Evolutionary conservation across 495 filamentous ascomycete species (phyloP), one percentile per base, ranked within the genome.

Genomic region (Penicillium cinerascens): DNA sequence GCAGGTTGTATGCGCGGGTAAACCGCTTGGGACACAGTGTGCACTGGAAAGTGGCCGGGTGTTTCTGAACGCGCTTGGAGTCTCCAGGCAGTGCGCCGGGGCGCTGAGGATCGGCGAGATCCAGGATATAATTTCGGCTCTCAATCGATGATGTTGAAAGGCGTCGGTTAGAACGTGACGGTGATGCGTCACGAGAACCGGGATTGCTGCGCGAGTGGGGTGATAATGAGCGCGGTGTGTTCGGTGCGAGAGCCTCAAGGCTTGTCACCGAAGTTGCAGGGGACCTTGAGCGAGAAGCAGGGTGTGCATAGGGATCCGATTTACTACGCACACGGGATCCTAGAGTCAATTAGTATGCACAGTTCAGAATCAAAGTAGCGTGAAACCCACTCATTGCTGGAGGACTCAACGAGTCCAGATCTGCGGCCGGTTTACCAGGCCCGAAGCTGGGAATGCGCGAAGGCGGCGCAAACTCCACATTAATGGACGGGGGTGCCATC

Each of bases 401-500:
- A 16, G 91, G 92, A 47, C 86, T 92, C 53, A 98, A 69, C 18
- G 89, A 88, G 62, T 92, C 87, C 18, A 84, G 73, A 57, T 93
- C 84, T 0, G 69, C 75, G 13, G 71, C 65, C 42, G 78, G 74
- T 58, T 87, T 91, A 13, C 78, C 73, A 37, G 82, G 84, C 42
- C 88, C 87, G 58, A 95, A 90, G 44, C 79, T 85, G 20, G 75
- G 80, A 59, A 82, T 85, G 42, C 80, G 75, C 10, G 89, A 81
- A n/a, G 91, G 91, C 20, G 92, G 92, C 5, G 92, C 93, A 67
- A 90, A 90, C 65, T 95, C 86, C 57, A 98, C 90, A 61, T 91
- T 93, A 65, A 98, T 97, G 38, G 91, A 88, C 0, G 90, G 90
- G 29, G 91, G 88, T 6, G 85, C 84, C 75, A 91, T 88, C 55